Base-by-base conservation (phyloP, 2,329 filamentous ascomycete genomes). In the Simplicillium sp. region DNA sequence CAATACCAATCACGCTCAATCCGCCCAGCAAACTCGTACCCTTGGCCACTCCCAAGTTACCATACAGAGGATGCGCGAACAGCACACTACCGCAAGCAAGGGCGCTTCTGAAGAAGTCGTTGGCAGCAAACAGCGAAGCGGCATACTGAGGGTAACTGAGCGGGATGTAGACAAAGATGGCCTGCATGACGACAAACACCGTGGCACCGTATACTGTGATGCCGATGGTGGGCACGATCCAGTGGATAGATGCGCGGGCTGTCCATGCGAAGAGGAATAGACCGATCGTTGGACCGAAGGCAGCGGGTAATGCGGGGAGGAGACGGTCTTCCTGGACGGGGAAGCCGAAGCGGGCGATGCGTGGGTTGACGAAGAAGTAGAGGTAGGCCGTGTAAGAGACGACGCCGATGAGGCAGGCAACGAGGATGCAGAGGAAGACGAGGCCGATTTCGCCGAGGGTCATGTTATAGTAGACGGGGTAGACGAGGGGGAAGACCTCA, bases 401-500 rank as follows among this genome's bases (percentile, higher is more conserved):
- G 32, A 75, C 60, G 32, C 69, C 74, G 42, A 80, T 52, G 7
- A 75, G 43, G 51, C 72, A 77, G 9, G 73, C 65, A n/a, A 80
- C 67, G 18, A 78, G 60, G 50, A 82, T 67, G 47, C 70, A 74
- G 37, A 77, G 61, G 62, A 82, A 82, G 35, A 78, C 69, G 9
- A 82, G 66, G 25, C 77, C 76, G 46, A 74, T 60, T 47, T 77
- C 54, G 28, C 77, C 76, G 3, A 73, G 57, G 44, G 66, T 71
- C 69, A 84, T 80, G 52, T 61, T 56, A 58, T 84, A 83, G 50
- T 70, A 62, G 32, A 66, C 66, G 3, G 68, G 66, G 54, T 79
- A 84, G 41, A 82, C 76, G 12, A 80, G 61, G 4, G 78, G 77
- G 56, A 83, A 82, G n/a, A 73, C 73, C 50, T 82, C 78, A 53